Evolutionary conservation across 2,329 filamentous ascomycete genomes (phyloP), one percentile per base, ranked within the genome.

Genomic region (Lachnellula willkommii): DNA sequence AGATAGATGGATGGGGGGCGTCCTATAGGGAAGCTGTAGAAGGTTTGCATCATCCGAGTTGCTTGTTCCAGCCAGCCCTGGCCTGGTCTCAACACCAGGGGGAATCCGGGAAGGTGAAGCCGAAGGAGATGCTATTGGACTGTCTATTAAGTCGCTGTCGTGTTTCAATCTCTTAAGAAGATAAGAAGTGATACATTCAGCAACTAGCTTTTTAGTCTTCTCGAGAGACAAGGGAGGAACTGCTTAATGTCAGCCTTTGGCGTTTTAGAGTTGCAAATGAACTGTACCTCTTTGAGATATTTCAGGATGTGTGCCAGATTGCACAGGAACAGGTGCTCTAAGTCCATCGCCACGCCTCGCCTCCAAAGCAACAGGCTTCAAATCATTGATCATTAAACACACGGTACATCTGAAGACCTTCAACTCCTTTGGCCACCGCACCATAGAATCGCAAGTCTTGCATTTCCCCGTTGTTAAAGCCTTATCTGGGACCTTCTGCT

Each of bases 331-430:
- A 36, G 63, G 58, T 37, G 50, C 50, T 46, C 59, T 62, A 52
- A 65, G 56, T 47, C 58, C 62, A 61, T 66, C 67, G 45, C 58
- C 63, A 59, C 53, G 61, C 58, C 57, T 65, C 42, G 60, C 65
- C 57, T 65, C 65, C 49, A 65, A 45, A 9, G 54, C 39, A 59
- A 70, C 55, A 43, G 79, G 78, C 57, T 80, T 77, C 52, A 95
- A 71, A 68, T 95, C 90, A 68, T 95, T 95, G 68, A 96, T 84
- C 17, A 88, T 94, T 65, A 89, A 75, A 70, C 91, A 96, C 53
- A 89, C 87, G 43, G 88, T 88, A 71, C 91, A 96, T 64, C 90
- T 82, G 71, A 94, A 95, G 39, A 87, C 81, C 37, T 81, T 81
- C 59, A 91, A 73, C 52, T 86, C 82, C 59, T 79, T 82, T 2